These are phyloP conservation scores for Lunularia cruciata DNA, from an alignment of 225 moss, liverwort and hornwort genomes.

Conservation along the genomic window DNA sequence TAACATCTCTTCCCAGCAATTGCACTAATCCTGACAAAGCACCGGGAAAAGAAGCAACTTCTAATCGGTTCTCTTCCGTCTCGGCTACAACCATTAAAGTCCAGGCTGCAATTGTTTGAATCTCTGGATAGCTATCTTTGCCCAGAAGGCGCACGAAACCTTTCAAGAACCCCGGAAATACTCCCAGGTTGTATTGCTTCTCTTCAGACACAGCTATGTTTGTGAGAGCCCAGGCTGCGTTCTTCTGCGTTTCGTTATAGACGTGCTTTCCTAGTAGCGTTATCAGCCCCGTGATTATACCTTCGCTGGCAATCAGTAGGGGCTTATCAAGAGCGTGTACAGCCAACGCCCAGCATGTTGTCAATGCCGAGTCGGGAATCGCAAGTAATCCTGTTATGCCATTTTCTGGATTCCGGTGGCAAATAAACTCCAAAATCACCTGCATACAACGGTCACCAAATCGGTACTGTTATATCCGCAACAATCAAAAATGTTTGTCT, in stretches of 20 bases:
- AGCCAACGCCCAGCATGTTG: slow-evolving; percentile 45
- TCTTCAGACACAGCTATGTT: slow-evolving; percentile 42
- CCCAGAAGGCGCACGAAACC: slow-evolving; percentile 36
- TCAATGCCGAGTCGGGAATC: slow-evolving; percentile 35
- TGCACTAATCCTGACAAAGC: slow-evolving; percentile 35
- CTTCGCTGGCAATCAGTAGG: slow-evolving; percentile 38
- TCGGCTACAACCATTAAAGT: slow-evolving; percentile 42
- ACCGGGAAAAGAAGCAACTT: slow-evolving; percentile 34
- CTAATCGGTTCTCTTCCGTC: slow-evolving; percentile 37
- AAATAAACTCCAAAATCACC: slow-evolving; percentile 46
- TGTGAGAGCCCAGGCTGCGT: slow-evolving; percentile 43
- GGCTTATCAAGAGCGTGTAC: slow-evolving; percentile 48
- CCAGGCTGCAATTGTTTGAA: slow-evolving; percentile 39
- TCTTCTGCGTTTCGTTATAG: slow-evolving; percentile 30
- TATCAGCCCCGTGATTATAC: slow-evolving; percentile 29
- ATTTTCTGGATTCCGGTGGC: slow-evolving; percentile 42
- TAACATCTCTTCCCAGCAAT: slow-evolving; percentile 12
- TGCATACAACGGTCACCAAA: slow-evolving; percentile 4
- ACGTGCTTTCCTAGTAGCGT: slow-evolving; percentile 28
- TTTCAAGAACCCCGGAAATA: slow-evolving; percentile 40
- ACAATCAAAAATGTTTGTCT: too few species aligned
- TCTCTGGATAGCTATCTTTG: slow-evolving; percentile 25
- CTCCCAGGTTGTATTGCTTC: slow-evolving; percentile 31
- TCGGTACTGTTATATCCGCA: too few species aligned
- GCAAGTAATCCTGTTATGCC: slow-evolving; percentile 37